phyloP scores from a whole-genome alignment of 208 protist species.

The Herpetomonas tarakana region DNA sequence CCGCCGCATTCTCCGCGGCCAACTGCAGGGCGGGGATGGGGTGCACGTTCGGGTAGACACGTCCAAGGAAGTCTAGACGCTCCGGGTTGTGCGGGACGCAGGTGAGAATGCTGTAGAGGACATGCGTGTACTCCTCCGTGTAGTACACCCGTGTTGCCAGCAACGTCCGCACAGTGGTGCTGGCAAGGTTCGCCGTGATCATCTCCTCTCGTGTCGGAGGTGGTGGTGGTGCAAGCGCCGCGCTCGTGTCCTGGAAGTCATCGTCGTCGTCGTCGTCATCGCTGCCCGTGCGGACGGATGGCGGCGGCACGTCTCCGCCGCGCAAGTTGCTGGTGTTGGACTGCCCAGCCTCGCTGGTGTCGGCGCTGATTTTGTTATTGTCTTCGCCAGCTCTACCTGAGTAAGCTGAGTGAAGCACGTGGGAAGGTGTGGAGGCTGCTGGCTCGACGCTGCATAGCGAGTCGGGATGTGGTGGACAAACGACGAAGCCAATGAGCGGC shows the following conservation, averaged over 20 bases:
- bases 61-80: slow-evolving; percentile 42
- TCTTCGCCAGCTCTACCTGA: neutral
- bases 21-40: slow-evolving; percentile 65
- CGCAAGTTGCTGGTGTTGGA: neutral
- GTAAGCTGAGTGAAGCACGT: neutral
- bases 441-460: neutral
- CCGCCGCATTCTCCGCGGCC: slow-evolving; percentile 43
- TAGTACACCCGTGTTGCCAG: slow-evolving; percentile 74
- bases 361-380: neutral
- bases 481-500: slow-evolving; percentile 42
- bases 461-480: slow-evolving; percentile 8
- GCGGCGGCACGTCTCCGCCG: neutral
- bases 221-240: neutral
- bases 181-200: slow-evolving; percentile 13
- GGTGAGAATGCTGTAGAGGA: slow-evolving; percentile 40
- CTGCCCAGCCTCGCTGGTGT: neutral
- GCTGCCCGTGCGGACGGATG: neutral
- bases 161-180: slow-evolving; percentile 27
- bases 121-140: slow-evolving; percentile 45
- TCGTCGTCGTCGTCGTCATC: slow-evolving; percentile 7
- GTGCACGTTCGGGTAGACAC: slow-evolving; percentile 76
- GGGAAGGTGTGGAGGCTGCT: neutral
- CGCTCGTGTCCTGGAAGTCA: neutral
- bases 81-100: slow-evolving; percentile 33
- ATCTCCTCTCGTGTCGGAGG: neutral